Percentiles rank a stretch among this genome's conserved stretches.
phyloP scores from a whole-genome alignment of 2,329 filamentous ascomycete genomes.

The Rhexocercosporidium sp. region DNA sequence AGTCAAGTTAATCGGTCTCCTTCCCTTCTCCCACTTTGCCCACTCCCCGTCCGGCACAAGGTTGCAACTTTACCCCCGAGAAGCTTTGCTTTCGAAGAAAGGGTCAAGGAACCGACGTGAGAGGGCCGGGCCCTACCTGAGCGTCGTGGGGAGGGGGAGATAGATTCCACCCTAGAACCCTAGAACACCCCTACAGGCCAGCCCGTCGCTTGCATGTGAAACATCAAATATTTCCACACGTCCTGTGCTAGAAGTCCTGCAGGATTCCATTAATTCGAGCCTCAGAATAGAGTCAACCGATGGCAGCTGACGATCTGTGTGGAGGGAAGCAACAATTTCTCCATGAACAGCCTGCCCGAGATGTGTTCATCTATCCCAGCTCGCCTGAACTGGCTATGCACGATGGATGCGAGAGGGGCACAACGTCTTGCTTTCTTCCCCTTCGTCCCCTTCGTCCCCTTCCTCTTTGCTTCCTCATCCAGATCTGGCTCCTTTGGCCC shows the following conservation, averaged over 20 bases:
- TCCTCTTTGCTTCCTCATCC: too few species aligned
- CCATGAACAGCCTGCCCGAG: neutral
- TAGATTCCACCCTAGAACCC: conserved; percentile 1
- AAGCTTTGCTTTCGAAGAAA: neutral
- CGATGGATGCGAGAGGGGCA: neutral
- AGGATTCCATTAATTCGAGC: conserved; percentile 28
- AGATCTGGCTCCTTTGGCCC: neutral
- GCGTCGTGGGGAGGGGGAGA: conserved; percentile 3
- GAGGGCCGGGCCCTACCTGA: conserved; percentile 25
- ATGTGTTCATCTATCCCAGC: neutral
- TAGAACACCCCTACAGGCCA: neutral
- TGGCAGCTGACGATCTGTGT: conserved; percentile 1
- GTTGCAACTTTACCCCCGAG: neutral
- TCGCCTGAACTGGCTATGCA: neutral
- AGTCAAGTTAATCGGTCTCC: neutral
- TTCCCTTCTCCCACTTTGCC: neutral
- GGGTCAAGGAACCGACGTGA: conserved; percentile 13
- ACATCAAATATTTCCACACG: conserved; percentile 23
- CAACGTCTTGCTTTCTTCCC: neutral
- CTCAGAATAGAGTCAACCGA: conserved; percentile 19
- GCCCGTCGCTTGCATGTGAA: conserved; percentile 27
- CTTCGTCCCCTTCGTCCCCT: neutral
- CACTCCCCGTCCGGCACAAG: neutral
- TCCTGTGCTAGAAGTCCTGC: conserved; percentile 28
- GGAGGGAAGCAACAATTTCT: conserved; percentile 8